Conservation (phyloP, 2,329 filamentous ascomycete species). For the Hypomyces perniciosus region DNA sequence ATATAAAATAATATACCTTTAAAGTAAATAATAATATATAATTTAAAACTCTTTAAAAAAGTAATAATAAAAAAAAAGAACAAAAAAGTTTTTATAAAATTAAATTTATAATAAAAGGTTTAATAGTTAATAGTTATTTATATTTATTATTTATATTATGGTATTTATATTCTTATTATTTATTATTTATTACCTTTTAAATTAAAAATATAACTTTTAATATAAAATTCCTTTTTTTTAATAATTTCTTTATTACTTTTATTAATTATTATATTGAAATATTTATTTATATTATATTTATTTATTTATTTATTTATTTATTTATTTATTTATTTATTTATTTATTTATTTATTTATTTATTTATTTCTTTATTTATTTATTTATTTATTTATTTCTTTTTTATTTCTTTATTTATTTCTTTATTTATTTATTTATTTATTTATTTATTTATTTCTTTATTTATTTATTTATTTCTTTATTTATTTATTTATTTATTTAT, state of each 20-base stretch:
- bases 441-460: too few species aligned
- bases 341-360: too few species aligned
- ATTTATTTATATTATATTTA: not conserved
- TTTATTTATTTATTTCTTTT: too few species aligned
- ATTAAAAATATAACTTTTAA: not conserved
- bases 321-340: too few species aligned
- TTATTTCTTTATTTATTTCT: too few species aligned
- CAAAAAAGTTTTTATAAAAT: not conserved
- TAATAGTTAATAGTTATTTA: not conserved
- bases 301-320: too few species aligned
- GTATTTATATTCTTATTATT: not conserved
- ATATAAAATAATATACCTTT: not conserved
- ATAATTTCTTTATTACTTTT: not conserved
- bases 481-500: too few species aligned
- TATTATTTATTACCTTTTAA: not conserved
- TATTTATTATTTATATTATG: not conserved
- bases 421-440: too few species aligned
- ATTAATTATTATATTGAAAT: not conserved
- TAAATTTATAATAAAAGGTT: not conserved
- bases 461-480: too few species aligned
- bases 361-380: too few species aligned
- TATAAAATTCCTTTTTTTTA: not conserved
- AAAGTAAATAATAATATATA: not conserved
- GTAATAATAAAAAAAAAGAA: not conserved
- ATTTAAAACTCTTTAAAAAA: not conserved